Evolutionary conservation across 2,329 filamentous ascomycete genomes (phyloP).

Genomic region (Rutstroemia sp.): DNA sequence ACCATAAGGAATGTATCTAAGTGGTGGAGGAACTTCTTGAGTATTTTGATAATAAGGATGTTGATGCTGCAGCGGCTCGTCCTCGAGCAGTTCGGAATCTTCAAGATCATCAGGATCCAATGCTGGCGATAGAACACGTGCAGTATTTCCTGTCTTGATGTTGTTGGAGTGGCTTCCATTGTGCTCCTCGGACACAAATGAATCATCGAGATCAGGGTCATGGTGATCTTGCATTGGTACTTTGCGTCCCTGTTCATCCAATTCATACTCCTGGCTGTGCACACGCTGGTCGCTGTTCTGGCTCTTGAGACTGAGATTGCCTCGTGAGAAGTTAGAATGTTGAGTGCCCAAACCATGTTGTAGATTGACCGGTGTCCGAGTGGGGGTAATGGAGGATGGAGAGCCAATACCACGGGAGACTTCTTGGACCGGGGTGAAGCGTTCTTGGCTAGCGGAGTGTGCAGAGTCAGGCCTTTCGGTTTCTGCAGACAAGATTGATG

Average conservation of each 20-base stretch:
- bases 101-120: conserved; percentile 31
- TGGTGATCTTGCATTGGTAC: conserved; percentile 22
- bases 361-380: conserved; percentile 48
- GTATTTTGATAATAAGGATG: conserved; percentile 27
- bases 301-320: conserved; percentile 40
- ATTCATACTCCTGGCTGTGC: conserved; percentile 28
- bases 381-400: conserved; percentile 53
- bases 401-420: conserved; percentile 45
- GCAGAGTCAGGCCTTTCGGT: conserved; percentile 62
- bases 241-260: conserved; percentile 30
- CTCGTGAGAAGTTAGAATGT: conserved; percentile 42
- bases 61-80: not conserved
- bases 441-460: conserved; percentile 47
- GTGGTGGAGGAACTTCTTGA: conserved; percentile 56
- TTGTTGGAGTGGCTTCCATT: conserved; percentile 22
- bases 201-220: conserved; percentile 20
- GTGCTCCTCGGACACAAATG: conserved; percentile 26
- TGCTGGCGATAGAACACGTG: conserved; percentile 33
- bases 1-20: conserved; percentile 62
- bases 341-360: conserved; percentile 57
- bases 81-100: conserved; percentile 17
- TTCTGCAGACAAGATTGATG: conserved; percentile 77
- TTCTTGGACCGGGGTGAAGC: conserved; percentile 50
- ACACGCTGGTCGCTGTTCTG: conserved; percentile 39
- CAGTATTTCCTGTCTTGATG: conserved; percentile 23